Evolutionary conservation across 2,329 filamentous ascomycete genomes (phyloP), one percentile per base, ranked within the genome.

Genomic region (Epicoccum sorghinum): DNA sequence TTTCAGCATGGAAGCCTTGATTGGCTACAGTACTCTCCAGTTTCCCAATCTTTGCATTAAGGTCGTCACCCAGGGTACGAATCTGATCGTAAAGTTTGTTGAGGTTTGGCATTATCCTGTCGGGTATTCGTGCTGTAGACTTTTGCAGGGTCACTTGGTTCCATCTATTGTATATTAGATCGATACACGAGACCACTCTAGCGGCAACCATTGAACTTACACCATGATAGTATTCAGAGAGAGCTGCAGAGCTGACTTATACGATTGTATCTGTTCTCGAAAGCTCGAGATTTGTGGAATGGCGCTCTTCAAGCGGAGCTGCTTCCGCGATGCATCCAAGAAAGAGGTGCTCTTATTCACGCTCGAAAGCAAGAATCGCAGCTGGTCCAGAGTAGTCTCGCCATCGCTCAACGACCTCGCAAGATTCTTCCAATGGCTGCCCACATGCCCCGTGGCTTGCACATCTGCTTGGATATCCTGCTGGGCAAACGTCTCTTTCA

Each of bases 401-500:
- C 64, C 59, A 37, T 68, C 65, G 8, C 65, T 57, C 22, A 68
- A 35, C 3, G 60, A 62, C 40, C 59, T 52, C 37, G 59, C 55
- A 10, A 67, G 59, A 25, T 67, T 66, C 37, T 62, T 62, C 60
- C 57, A 68, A 47, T 66, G 64, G 37, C 48, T 61, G 10, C 62
- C 61, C 4, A 63, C 53, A 49, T 67, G 61, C 4, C 64, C 64
- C 4, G 61, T 68, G 3, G 41, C 44, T 24, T 61, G 57, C 9
- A 64, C 39, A 23, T 52, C 52, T 13, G 52, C 54, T 36, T 58
- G 59, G 25, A 61, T 52, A n/a, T 63, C 59, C 10, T 57, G 41
- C n/a, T 62, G 60, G 7, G 60, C 56, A 38, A 68, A 59, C 1
- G 62, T 67, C 29, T 67, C 65, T 54, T 57, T 61, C 62, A 66